These are phyloP conservation scores for Paspalum vaginatum DNA, from an alignment of 176 grass and related monocot genomes.

Conservation along the genomic window DNA sequence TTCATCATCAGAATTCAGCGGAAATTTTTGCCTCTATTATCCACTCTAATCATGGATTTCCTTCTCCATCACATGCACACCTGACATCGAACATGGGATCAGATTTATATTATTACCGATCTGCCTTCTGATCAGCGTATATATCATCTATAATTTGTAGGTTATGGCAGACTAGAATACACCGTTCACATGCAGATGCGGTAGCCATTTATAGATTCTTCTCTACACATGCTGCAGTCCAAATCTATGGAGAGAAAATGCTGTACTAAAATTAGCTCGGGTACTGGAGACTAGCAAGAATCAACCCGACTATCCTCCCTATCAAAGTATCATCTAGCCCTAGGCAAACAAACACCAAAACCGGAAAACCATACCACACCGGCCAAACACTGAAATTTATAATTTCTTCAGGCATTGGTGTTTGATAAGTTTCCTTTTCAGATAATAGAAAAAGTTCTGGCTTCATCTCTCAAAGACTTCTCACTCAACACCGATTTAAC, in stretches of 20 bases:
- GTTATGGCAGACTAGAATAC: neutral
- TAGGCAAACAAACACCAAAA: too few species aligned
- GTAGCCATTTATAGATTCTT: slow-evolving; percentile 25
- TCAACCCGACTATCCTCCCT: neutral
- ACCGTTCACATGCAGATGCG: neutral
- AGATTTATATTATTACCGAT: slow-evolving; percentile 24
- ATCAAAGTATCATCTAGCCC: too few species aligned
- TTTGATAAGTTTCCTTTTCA: too few species aligned
- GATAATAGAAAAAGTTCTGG: too few species aligned
- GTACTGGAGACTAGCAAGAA: slow-evolving; percentile 13
- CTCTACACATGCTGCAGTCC: slow-evolving; percentile 17
- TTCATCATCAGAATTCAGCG: slow-evolving; percentile 25
- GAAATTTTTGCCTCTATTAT: neutral
- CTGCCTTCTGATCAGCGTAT: slow-evolving; percentile 25
- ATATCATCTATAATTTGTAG: slow-evolving; percentile 4
- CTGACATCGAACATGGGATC: slow-evolving; percentile 45
- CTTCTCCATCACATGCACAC: slow-evolving; percentile 40
- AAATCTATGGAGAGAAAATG: slow-evolving; percentile 11
- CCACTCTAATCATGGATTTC: slow-evolving; percentile 38
- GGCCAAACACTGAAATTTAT: too few species aligned
- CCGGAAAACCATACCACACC: too few species aligned
- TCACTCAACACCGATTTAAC: too few species aligned
- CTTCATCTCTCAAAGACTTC: too few species aligned
- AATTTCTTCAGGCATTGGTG: too few species aligned
- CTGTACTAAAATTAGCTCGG: neutral